Conservation (phyloP, 176 grass and related monocot genomes). For the Aechmea fasciata region DNA sequence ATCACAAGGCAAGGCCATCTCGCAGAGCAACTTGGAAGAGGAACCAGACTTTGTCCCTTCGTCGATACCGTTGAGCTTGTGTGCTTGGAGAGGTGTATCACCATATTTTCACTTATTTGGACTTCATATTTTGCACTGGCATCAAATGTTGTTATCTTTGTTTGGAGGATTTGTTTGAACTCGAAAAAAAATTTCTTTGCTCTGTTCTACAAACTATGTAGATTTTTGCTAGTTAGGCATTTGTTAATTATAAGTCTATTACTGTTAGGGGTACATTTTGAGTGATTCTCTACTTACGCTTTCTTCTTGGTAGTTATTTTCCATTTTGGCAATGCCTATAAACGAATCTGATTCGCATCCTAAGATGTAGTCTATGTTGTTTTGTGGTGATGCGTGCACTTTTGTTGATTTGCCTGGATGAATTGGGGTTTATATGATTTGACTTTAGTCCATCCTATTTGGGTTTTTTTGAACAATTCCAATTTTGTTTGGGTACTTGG, state of each 20-base stretch:
- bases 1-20: slow-evolving; percentile 1
- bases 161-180: neutral
- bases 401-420: too few relatives aligned
- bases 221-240: neutral
- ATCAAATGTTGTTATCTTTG: neutral
- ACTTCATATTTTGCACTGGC: neutral
- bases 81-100: neutral
- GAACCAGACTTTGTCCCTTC: neutral
- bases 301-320: too few relatives aligned
- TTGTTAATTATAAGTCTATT: neutral
- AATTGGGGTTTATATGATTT: too few relatives aligned
- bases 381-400: too few relatives aligned
- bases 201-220: neutral
- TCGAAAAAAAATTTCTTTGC: neutral
- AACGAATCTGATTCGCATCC: too few relatives aligned
- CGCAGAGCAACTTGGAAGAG: slow-evolving; percentile 4
- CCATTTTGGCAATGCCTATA: too few relatives aligned
- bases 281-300: too few relatives aligned
- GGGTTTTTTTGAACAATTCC: too few relatives aligned
- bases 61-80: neutral
- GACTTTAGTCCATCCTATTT: too few relatives aligned
- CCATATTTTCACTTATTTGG: neutral
- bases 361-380: too few relatives aligned
- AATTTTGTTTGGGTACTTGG: too few relatives aligned
- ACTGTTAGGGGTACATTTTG: too few relatives aligned